phyloP scores from a whole-genome alignment of 2,329 filamentous ascomycete species.

The Cladosporium cucumerinum region DNA sequence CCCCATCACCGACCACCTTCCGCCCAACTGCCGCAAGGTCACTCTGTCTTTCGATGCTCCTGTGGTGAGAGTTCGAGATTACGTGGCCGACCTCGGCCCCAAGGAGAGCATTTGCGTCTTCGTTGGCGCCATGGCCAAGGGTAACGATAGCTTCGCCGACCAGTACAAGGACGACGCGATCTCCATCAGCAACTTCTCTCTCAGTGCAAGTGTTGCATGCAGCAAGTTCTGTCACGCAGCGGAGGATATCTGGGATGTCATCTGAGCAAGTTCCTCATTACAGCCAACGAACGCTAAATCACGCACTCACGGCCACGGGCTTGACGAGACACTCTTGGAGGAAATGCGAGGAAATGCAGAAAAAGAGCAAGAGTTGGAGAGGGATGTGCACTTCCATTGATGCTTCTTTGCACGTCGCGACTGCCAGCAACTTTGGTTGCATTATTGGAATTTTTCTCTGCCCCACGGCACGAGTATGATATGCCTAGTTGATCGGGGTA shows the following conservation, averaged over 20 bases:
- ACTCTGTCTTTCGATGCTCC: conserved; percentile 92
- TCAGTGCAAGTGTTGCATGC: conserved; percentile 96
- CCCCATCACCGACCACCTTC: conserved; percentile 93
- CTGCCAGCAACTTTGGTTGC: conserved; percentile 3
- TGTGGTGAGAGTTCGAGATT: conserved; percentile 83
- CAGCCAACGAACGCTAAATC: not conserved
- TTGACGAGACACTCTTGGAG: not conserved
- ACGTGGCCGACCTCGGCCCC: conserved; percentile 71
- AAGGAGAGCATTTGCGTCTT: conserved; percentile 97
- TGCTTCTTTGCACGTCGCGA: not conserved
- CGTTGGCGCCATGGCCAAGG: conserved; percentile 97
- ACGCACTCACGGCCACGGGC: not conserved
- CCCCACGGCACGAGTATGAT: not conserved
- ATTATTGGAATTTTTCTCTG: not conserved
- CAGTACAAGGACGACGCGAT: conserved; percentile 94
- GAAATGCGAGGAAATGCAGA: not conserved
- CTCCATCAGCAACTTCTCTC: conserved; percentile 95
- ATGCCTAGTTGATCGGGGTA: not conserved
- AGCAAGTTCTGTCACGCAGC: conserved; percentile 99
- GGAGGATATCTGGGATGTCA: conserved; percentile 91
- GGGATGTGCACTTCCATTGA: not conserved
- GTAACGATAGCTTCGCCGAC: conserved; percentile 91
- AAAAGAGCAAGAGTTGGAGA: not conserved
- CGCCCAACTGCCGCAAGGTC: conserved; percentile 95
- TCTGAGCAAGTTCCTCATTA: conserved; percentile 52